These are phyloP conservation scores for Polychytrium aggregatum DNA, from an alignment of 192 early-diverging fungal genomes.

Conservation along the genomic window DNA sequence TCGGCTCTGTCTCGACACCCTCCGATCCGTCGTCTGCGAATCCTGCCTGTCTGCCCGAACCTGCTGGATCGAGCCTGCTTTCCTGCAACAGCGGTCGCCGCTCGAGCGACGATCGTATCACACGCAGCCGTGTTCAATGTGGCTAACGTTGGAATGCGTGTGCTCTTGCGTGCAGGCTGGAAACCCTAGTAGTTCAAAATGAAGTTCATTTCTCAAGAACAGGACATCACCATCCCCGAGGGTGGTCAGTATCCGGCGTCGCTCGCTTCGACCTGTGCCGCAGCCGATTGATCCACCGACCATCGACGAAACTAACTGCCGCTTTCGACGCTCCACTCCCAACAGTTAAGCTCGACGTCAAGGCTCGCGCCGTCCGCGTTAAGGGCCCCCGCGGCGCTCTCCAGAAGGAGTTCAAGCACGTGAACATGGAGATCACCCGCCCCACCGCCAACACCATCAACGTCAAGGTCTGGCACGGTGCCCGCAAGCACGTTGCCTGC, in stretches of 20 bases:
- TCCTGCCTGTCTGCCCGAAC: too few species aligned
- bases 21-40: too few species aligned
- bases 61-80: too few species aligned
- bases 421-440: conserved; percentile 82
- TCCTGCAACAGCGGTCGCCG: too few species aligned
- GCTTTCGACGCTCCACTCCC: not conserved
- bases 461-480: conserved; percentile 88
- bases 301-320: not conserved
- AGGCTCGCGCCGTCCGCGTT: conserved; percentile 79
- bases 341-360: conserved; percentile 63
- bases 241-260: conserved; percentile 35
- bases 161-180: too few species aligned
- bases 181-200: too few species aligned
- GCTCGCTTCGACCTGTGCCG: not conserved
- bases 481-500: conserved; percentile 95
- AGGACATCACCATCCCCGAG: conserved; percentile 81
- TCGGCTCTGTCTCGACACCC: too few species aligned
- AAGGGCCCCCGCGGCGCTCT: conserved; percentile 86
- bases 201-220: conserved; percentile 87
- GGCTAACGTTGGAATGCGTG: too few species aligned
- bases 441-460: conserved; percentile 57
- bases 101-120: too few species aligned
- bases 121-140: too few species aligned
- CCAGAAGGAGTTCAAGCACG: conserved; percentile 83
- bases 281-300: not conserved